Evolutionary conservation across 352 stramenopile species (phyloP).

Genomic region (Phytopythium litorale): DNA sequence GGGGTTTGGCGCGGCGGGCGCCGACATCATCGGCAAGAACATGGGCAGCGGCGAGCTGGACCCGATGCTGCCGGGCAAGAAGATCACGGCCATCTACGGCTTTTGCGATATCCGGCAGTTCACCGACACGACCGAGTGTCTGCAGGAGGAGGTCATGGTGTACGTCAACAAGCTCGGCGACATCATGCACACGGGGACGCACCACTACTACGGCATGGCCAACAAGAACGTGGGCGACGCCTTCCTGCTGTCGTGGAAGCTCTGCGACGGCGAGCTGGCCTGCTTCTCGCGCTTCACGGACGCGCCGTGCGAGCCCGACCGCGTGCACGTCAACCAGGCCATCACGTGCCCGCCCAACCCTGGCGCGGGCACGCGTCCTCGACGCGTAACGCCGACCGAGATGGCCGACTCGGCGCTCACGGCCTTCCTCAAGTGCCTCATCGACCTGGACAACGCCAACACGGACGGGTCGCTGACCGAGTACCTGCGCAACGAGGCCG

Average conservation of each 20-base stretch:
- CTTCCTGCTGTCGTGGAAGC: constrained; percentile 94
- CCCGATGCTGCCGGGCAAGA: constrained; percentile 87
- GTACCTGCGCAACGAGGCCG: constrained; percentile 59
- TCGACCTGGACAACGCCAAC: constrained; percentile 83
- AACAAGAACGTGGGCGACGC: constrained; percentile 91
- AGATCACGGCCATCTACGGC: constrained; percentile 92
- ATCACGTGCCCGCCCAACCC: constrained; percentile 67
- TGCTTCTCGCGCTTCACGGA: constrained; percentile 83
- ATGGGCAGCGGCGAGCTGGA: constrained; percentile 86
- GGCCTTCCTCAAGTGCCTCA: constrained; percentile 95
- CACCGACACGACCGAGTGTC: constrained; percentile 86
- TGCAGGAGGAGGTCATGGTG: constrained; percentile 91
- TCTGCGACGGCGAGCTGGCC: constrained; percentile 78
- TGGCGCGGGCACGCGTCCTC: constrained; percentile 53
- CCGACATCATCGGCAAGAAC: constrained; percentile 85
- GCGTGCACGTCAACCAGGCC: constrained; percentile 62
- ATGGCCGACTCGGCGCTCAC: constrained; percentile 93
- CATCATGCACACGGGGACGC: constrained; percentile 86
- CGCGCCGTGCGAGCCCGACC: constrained; percentile 66
- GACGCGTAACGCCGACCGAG: constrained; percentile 80
- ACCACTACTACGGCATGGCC: constrained; percentile 85
- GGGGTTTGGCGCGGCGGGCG: constrained; percentile 73
- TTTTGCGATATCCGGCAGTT: constrained; percentile 96
- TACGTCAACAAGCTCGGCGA: constrained; percentile 91
- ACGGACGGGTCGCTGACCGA: constrained; percentile 68